Evolutionary conservation across 257 asterid species (phyloP), one percentile per base, ranked within the genome.

Genomic region (Solanum tarapatanum): DNA sequence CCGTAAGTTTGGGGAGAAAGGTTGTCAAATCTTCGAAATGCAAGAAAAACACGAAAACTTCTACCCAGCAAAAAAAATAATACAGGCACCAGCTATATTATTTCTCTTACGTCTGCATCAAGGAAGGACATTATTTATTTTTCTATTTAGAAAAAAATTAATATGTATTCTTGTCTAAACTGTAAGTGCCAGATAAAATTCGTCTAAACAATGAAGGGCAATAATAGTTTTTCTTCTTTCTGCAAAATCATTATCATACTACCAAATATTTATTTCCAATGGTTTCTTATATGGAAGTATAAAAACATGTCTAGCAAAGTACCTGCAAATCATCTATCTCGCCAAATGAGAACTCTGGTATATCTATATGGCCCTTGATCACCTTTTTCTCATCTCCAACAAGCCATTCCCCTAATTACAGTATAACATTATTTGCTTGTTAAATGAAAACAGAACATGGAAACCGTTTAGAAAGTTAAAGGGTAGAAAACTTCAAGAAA

Each of bases 301-400:
- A 16, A 45, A 26, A 28, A 80, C 24, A 80, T 14, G 55, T 45
- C 28, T 26, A 80, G 84, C 39, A 43, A 43, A 69, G 17, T 93
- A 97, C 99, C 99, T 95, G 93, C 91, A 97, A 92, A 87, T 95
- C 99, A 79, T 95, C 99, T 86, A 97, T 92, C 91, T 97, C 99
- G 48, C 99, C 99, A 66, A 93, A 92, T 77, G 99, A 91, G 92
- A 97, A 97, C 87, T 97, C 99, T 1, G 87, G 90, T 26, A 97
- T 88, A 48, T 97, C 99, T 85, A 97, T 87, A 87, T 94, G 87
- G 89, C 97, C 97, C 89, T 93, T 95, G 88, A 95, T 83, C 87
- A 87, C 91, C 94, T 88, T 94, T 70, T 91, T 95, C 92, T 95
- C 98, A 16, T 90, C 94, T 77, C 96, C 99, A 66, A 97, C 88